Evolutionary conservation across 2,329 filamentous ascomycete genomes (phyloP).

Genomic region (Penicillium digitatum): DNA sequence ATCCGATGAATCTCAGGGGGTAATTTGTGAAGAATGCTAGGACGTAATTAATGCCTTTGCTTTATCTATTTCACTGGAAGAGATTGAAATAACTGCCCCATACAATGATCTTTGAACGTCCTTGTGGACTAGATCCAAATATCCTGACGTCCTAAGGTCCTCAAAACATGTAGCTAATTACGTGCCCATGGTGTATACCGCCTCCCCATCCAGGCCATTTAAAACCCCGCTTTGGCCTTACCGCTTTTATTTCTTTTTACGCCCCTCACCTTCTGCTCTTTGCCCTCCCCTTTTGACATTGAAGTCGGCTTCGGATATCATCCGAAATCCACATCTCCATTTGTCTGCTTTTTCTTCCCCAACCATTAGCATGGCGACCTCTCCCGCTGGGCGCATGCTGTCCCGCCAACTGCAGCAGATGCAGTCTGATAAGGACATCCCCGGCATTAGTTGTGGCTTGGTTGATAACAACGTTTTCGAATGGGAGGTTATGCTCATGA

Average conservation of each 20-base stretch:
- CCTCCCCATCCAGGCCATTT: neutral
- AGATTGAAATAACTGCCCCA: neutral
- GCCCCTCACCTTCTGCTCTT: conserved; percentile 5
- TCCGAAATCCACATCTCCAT: neutral
- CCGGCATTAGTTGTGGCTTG: conserved; percentile 88
- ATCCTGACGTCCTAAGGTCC: neutral
- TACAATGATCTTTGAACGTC: neutral
- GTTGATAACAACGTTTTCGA: conserved; percentile 85
- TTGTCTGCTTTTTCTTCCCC: neutral
- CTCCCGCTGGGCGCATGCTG: conserved; percentile 59
- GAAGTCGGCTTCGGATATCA: neutral
- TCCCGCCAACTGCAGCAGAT: conserved; percentile 88
- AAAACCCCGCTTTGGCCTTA: conserved; percentile 11
- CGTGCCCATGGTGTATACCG: neutral
- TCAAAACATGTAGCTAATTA: neutral
- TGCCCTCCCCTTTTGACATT: neutral
- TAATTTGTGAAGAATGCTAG: neutral
- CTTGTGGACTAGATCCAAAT: neutral
- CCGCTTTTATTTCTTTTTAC: conserved; percentile 20
- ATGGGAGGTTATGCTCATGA: conserved; percentile 99
- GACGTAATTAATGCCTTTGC: neutral
- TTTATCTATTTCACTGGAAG: neutral
- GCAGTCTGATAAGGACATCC: conserved; percentile 84
- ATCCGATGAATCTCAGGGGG: neutral
- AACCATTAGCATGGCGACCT: conserved; percentile 39